Evolutionary conservation across 371 early-diverging fungal species (phyloP).

Genomic region (Syncephalastrum racemosum): DNA sequence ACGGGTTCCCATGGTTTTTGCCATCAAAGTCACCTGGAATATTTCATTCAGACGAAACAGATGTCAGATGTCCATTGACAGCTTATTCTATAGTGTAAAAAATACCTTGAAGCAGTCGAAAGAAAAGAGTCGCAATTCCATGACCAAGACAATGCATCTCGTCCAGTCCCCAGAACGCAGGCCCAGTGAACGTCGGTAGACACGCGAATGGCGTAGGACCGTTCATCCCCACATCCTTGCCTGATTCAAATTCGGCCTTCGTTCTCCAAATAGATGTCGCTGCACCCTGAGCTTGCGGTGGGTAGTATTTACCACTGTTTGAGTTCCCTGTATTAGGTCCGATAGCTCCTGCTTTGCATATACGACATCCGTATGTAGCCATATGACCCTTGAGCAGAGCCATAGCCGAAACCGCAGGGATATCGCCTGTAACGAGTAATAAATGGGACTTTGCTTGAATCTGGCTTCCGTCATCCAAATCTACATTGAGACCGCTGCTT

Average conservation of each 20-base stretch:
- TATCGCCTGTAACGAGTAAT: conserved; percentile 10
- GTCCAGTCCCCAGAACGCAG: conserved; percentile 4
- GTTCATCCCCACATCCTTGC: background rate
- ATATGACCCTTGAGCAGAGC: conserved; percentile 4
- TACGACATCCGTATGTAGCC: conserved; percentile 6
- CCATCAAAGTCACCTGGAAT: no score
- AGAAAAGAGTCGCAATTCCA: no score
- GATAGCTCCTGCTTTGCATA: conserved; percentile 10
- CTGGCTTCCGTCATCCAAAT: background rate
- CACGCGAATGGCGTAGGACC: conserved; percentile 4
- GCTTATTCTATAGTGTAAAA: no score
- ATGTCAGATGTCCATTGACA: no score
- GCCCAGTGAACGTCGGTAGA: conserved; percentile 1
- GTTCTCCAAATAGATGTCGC: background rate
- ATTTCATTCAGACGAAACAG: no score
- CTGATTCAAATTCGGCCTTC: background rate
- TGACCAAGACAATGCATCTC: no score
- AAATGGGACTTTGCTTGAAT: conserved; percentile 6
- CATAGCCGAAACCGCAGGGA: conserved; percentile 10
- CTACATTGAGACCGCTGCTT: background rate
- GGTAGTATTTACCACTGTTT: no score
- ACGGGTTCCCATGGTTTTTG: no score
- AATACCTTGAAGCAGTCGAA: no score
- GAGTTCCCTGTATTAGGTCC: no score
- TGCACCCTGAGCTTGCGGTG: background rate